Percentiles rank a stretch among this genome's conserved stretches.
Evolutionary conservation across 768 basidiomycete species (phyloP).

Genomic region (Russula sp.): DNA sequence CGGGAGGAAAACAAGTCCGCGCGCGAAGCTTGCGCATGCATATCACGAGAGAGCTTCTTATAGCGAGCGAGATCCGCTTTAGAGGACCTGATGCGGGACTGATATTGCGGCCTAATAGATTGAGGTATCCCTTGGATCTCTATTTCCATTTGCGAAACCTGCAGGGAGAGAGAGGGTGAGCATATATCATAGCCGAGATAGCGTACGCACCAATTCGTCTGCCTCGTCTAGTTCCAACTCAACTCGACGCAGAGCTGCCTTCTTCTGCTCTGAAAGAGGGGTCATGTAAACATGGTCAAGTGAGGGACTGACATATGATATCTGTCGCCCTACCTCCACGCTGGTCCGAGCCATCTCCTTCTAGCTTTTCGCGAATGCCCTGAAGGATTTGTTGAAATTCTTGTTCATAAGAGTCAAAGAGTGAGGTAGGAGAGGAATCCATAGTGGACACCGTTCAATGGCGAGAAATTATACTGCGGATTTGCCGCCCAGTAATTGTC

Average conservation of each 20-base stretch:
- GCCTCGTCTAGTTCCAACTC: conserved; percentile 98
- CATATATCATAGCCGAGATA: background rate
- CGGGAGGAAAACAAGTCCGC: conserved; percentile 57
- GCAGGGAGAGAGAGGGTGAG: background rate
- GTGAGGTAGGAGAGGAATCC: conserved; percentile 77
- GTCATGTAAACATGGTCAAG: background rate
- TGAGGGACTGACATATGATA: too few relatives aligned
- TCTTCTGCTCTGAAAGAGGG: conserved; percentile 60
- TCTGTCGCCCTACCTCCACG: conserved; percentile 52
- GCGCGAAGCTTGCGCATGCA: conserved; percentile 63
- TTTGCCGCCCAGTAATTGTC: too few relatives aligned
- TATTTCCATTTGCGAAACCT: conserved; percentile 99
- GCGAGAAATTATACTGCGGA: background rate
- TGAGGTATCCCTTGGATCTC: conserved; percentile 94
- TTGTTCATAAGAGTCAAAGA: conserved; percentile 90
- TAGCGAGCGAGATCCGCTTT: conserved; percentile 69
- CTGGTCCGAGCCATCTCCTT: conserved; percentile 58
- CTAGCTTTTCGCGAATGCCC: conserved; percentile 72
- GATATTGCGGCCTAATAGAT: conserved; percentile 72
- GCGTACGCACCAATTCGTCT: conserved; percentile 78
- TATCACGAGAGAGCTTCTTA: conserved; percentile 78
- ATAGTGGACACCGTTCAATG: conserved; percentile 34
- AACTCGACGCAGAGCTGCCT: conserved; percentile 71
- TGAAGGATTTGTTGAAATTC: conserved; percentile 83
- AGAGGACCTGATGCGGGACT: conserved; percentile 63